A percentile compares a stretch with the other conserved stretches of the same genome.
Conservation (phyloP, 495 filamentous ascomycete species). For the Elaphomyces granulatus region DNA sequence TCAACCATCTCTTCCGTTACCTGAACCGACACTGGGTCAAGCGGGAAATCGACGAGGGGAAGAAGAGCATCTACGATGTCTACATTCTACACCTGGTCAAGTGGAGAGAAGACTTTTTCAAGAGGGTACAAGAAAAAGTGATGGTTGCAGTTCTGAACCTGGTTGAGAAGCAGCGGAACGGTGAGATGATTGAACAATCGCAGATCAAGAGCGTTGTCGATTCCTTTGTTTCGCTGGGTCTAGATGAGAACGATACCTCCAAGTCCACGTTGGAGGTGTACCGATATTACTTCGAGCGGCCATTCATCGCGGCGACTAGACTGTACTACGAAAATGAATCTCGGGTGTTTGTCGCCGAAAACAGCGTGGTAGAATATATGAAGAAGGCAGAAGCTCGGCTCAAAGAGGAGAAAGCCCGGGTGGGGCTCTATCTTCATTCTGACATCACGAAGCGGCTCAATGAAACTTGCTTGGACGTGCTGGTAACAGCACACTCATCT, state of each 20-base stretch:
- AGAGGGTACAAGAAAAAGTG: conserved; percentile 65
- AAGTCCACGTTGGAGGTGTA: conserved; percentile 96
- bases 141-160: conserved; percentile 92
- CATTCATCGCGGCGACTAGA: conserved; percentile 75
- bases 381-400: conserved; percentile 95
- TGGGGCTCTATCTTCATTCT: conserved; percentile 76
- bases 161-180: conserved; percentile 94
- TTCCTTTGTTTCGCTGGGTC: conserved; percentile 86
- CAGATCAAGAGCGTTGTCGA: conserved; percentile 97
- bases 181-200: conserved; percentile 92
- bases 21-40: conserved; percentile 99
- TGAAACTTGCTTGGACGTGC: conserved; percentile 72
- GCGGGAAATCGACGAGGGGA: conserved; percentile 96
- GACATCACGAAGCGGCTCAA: conserved; percentile 77
- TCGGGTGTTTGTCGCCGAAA: conserved; percentile 85
- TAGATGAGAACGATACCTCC: conserved; percentile 84
- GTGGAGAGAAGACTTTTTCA: conserved; percentile 87
- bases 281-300: conserved; percentile 75
- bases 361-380: conserved; percentile 98
- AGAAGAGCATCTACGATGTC: conserved; percentile 96
- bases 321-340: conserved; percentile 85
- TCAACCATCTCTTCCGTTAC: conserved; percentile 93
- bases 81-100: conserved; percentile 92
- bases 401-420: conserved; percentile 86
- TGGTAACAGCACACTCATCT: conserved; percentile 74